Base-by-base conservation (phyloP, 306 rosid species). In the Nissolia schottii region DNA sequence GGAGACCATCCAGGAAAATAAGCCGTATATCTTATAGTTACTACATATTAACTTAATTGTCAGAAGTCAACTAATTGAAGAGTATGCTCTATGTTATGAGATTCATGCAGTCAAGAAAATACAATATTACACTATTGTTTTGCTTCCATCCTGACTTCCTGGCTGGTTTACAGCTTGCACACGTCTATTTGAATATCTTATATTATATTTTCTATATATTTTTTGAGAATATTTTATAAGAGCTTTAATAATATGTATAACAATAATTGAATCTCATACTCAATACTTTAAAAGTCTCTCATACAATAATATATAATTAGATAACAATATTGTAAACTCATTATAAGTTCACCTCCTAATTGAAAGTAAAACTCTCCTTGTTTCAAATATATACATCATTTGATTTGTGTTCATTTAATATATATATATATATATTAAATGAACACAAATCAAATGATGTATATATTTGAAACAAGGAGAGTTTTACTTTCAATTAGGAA, bases 81-180 rank as follows among this genome's bases (percentile, higher is more conserved):
- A 66, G 4, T 34, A 31, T 7, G 34, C 53, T 69, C 2, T 15
- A 0, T 7, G 53, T n/a, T 45, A 1, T 50, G 6, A 28, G 27
- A 61, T 48, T 58, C 50, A 9, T 22, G 54, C 53, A 49, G 82
- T 81, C 85, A 81, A 66, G 65, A 66, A 80, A 75, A 80, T 70
- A 80, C 70, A 53, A 13, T n/a, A n/a, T 18, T 15, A 8, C 12
- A 46, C 12, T 13, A 22, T 46, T 51, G 3, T 49, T 56, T 80
- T 77, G 41, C 43, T 43, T 60, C 19, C 46, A 22, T 28, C 16
- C 11, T 43, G 49, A 43, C 23, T 69, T 34, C 22, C 54, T 23
- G 5, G 69, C 12, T 19, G 6, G 50, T 75, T 64, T 63, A 50
- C 77, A 75, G 37, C 40, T 73, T 67, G 71, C 3, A 54, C 51